Conservation (phyloP, 306 rosid species). For the Abrus pulchellus region DNA sequence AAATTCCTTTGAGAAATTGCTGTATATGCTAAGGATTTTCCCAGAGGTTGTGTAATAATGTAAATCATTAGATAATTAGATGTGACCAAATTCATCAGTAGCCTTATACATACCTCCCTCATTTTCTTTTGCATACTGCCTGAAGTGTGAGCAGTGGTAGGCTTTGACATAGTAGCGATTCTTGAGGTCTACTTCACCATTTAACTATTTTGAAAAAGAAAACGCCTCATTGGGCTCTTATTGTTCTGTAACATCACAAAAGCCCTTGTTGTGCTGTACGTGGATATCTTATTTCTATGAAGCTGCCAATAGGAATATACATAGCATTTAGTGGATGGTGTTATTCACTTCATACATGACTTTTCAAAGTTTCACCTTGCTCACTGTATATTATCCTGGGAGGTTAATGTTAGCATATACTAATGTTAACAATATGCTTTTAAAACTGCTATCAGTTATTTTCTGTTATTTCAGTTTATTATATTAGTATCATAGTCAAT, state of each 20-base stretch:
- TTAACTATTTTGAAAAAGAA: conserved; percentile 11
- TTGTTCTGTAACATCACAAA: conserved; percentile 22
- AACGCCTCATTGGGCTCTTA: neutral
- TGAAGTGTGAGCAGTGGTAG: conserved; percentile 29
- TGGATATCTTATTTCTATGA: conserved; percentile 35
- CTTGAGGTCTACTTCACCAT: conserved; percentile 24
- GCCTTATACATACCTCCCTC: neutral
- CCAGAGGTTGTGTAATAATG: conserved; percentile 61
- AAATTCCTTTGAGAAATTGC: conserved; percentile 47
- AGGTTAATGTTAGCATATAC: conserved; percentile 33
- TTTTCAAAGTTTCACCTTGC: conserved; percentile 16
- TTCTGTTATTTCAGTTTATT: too few species aligned
- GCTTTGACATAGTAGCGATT: conserved; percentile 38
- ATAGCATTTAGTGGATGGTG: conserved; percentile 24
- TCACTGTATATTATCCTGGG: conserved; percentile 27
- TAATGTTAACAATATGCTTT: too few species aligned
- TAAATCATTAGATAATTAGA: conserved; percentile 65
- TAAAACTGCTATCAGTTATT: too few species aligned
- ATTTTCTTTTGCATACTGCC: conserved; percentile 28
- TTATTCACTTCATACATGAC: conserved; percentile 21
- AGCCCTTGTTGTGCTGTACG: conserved; percentile 35
- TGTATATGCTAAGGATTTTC: conserved; percentile 48
- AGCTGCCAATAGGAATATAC: conserved; percentile 32
- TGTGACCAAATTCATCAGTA: conserved; percentile 42
- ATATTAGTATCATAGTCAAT: too few species aligned